Base-by-base conservation (phyloP, 352 stramenopile genomes). In the Globisporangium barbulae region DNA sequence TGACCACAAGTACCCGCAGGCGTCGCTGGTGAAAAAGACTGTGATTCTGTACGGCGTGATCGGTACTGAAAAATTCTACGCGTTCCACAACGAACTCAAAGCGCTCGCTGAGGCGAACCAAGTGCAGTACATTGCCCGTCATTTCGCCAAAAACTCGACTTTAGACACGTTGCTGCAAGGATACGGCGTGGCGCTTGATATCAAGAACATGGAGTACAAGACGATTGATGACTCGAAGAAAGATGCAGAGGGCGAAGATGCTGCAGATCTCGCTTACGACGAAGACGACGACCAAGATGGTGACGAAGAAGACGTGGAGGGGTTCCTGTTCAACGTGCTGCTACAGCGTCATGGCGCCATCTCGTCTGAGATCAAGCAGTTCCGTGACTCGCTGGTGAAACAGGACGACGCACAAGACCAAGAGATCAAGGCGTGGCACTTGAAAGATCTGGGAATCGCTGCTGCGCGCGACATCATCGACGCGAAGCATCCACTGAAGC, bases 191-290 rank as follows among this genome's bases (percentile, higher is more conserved):
- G 82, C 86, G 2, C 71, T 98, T 33, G 91, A 98, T 60, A 97
- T 98, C 60, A 98, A 98, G 72, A 98, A 98, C 71, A 98, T 98
- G 88, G 95, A 98, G 73, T 98, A 98, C 74, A 97, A 97, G 69
- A 98, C 93, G 8, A 94, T 98, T 61, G 94, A 98, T 65, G 93
- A 98, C 68, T 91, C 81, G 15, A 90, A 89, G 64, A 86, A 83
- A 47, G 62, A 65, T 17, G 53, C n/a, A 6, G 71, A 78, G 4
- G 76, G 85, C 22, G 69, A 79, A 48, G 63, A 71, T 28, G 33
- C 41, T 6, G 53, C 17, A 8, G 61, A 17, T 65, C 56, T 64
- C 47, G 48, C 45, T 19, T 64, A 76, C 21, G 59, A 79, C 44
- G 67, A 80, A 2, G 76, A 79, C 0, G 53, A 72, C 0, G 68